phyloP scores from a whole-genome alignment of 306 rosid species.

The Prunus kanzakura region DNA sequence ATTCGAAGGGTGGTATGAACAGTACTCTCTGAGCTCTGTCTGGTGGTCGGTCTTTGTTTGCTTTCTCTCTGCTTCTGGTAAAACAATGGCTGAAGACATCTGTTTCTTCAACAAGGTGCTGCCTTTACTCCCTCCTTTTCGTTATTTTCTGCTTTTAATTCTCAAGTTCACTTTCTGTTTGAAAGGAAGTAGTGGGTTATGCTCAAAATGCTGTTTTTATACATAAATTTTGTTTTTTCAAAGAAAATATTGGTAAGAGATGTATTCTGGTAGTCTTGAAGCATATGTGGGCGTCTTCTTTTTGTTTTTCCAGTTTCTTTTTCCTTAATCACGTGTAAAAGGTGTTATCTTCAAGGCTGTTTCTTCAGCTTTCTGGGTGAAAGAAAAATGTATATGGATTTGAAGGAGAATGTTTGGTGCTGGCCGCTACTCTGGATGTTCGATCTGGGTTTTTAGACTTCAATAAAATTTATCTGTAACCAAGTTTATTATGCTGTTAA shows the following conservation, averaged over 20 bases:
- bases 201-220: not conserved
- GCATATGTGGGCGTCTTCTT: not conserved
- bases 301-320: not conserved
- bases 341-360: not conserved
- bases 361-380: conserved; percentile 18
- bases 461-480: not conserved
- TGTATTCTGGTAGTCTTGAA: conserved; percentile 1
- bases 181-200: conserved; percentile 18
- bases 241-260: conserved; percentile 3
- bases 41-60: conserved; percentile 3
- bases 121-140: not conserved
- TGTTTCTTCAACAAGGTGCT: conserved; percentile 74
- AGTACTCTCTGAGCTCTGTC: conserved; percentile 6
- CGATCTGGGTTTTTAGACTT: conserved; percentile 31
- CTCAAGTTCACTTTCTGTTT: conserved; percentile 16
- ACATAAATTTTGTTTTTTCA: not conserved
- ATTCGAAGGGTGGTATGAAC: conserved; percentile 3
- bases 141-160: conserved; percentile 1
- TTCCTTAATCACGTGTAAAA: not conserved
- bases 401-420: conserved; percentile 13
- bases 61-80: conserved; percentile 14
- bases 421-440: conserved; percentile 26
- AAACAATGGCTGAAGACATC: conserved; percentile 63
- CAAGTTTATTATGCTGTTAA: conserved; percentile 19
- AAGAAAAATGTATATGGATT: conserved; percentile 16